Percentiles rank a stretch among this genome's conserved stretches.
These are phyloP conservation scores for Candida piceae DNA, from an alignment of 805 yeast species.

Conservation along the genomic window DNA sequence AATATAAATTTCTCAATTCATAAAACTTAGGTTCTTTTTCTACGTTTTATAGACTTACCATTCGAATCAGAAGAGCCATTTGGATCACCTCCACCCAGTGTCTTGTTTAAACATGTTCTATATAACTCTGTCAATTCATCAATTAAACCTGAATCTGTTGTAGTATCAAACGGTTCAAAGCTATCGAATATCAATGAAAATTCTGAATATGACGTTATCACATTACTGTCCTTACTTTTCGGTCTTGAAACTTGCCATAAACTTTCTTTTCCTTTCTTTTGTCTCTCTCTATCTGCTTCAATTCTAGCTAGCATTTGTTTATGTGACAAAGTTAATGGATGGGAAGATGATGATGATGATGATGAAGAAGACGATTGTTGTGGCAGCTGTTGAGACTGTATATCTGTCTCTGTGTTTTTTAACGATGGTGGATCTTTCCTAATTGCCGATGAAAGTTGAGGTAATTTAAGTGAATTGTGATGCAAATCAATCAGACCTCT, in stretches of 20 bases:
- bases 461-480: conserved; percentile 15
- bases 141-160: conserved; percentile 18
- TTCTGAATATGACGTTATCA: conserved; percentile 23
- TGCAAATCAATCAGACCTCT: conserved; percentile 36
- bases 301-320: conserved; percentile 68
- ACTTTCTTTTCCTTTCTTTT: conserved; percentile 76
- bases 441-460: conserved; percentile 3
- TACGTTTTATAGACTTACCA: background rate
- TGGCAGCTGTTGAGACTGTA: background rate
- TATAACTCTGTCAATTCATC: conserved; percentile 23
- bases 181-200: conserved; percentile 25
- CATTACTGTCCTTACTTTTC: conserved; percentile 5
- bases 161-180: conserved; percentile 13
- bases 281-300: conserved; percentile 91
- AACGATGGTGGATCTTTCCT: background rate
- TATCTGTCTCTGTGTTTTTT: background rate
- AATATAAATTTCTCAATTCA: too few species aligned
- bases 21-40: background rate
- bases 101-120: conserved; percentile 5
- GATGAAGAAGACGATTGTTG: background rate
- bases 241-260: conserved; percentile 66
- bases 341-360: background rate
- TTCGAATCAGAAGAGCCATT: background rate
- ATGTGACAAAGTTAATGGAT: conserved; percentile 15
- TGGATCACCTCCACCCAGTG: background rate